These are phyloP conservation scores for Myxozyma sirexii DNA, from an alignment of 805 yeast species.

Conservation along the genomic window DNA sequence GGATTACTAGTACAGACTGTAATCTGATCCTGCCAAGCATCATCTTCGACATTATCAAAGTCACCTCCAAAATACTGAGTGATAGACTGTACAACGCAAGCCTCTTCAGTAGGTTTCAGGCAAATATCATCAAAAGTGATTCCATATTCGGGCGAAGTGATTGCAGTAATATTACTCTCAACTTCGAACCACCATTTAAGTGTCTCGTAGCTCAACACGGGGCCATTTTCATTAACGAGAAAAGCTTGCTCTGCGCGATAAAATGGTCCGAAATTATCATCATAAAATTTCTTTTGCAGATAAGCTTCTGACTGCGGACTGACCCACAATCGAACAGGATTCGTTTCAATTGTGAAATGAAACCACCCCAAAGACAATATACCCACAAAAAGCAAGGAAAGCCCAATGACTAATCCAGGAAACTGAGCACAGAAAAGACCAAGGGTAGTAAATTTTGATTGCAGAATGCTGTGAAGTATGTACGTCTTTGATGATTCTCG, in stretches of 20 bases:
- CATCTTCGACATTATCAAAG: slow-evolving; percentile 51
- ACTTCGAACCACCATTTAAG: slow-evolving; percentile 88
- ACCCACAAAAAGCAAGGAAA: slow-evolving; percentile 48
- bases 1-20: slow-evolving; percentile 73
- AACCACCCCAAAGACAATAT: slow-evolving; percentile 56
- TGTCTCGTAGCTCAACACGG: slow-evolving; percentile 68
- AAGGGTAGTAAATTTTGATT: slow-evolving; percentile 51
- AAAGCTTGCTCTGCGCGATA: slow-evolving; percentile 85
- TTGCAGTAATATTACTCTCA: slow-evolving; percentile 56
- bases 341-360: slow-evolving; percentile 63
- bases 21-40: slow-evolving; percentile 60
- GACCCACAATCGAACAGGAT: slow-evolving; percentile 90
- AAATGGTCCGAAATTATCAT: slow-evolving; percentile 85
- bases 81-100: slow-evolving; percentile 83
- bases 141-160: slow-evolving; percentile 39
- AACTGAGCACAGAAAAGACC: slow-evolving; percentile 63
- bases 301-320: slow-evolving; percentile 72
- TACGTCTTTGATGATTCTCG: slow-evolving; percentile 44
- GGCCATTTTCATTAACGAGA: slow-evolving; percentile 67
- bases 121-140: slow-evolving; percentile 66
- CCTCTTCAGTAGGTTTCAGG: slow-evolving; percentile 76
- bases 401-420: slow-evolving; percentile 58
- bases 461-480: slow-evolving; percentile 52
- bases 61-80: slow-evolving; percentile 84
- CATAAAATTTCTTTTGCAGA: slow-evolving; percentile 68